Evolutionary conservation across 2,329 filamentous ascomycete species (phyloP), one percentile per base, ranked within the genome.

Genomic region (Arthrocladium fulminans): DNA sequence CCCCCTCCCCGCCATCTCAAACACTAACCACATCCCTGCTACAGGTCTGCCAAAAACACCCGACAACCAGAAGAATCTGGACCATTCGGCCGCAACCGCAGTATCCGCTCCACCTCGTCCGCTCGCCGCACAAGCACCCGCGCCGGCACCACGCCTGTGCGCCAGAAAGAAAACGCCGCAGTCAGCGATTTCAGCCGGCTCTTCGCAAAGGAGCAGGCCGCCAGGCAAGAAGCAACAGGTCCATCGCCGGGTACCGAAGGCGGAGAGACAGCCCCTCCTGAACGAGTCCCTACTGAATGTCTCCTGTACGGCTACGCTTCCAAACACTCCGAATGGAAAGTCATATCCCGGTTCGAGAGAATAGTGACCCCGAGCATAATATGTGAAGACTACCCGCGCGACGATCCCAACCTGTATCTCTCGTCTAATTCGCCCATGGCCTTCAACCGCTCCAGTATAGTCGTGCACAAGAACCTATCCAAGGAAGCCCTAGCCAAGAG

Each of bases 301-400:
- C 80, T 95, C 48, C 73, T 97, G 13, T 86, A 89, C 57, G 90
- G 90, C 24, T 96, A 89, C 67, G 79, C 65, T 70, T 82, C 67
- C 75, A 88, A 72, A 56, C 73, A 77, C 3, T 63, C 66, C 6
- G 77, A 81, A 61, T 96, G 92, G 76, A 88, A 89, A 23, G 88
- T 88, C 27, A 83, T 97, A 58, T 81, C 85, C 57, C 86, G 87
- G 67, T 97, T 85, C 69, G 90, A 96, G 70, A 79, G 83, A 51
- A 81, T 94, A 35, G 57, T 57, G 9, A 37, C 48, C 2, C 90
- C 86, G 5, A 67, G 69, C 25, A 71, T 80, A 54, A 87, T 96
- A 63, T 89, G 89, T 66, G 90, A 97, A 69, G 89, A 96, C 67
- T 97, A 97, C 66, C 81, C 88, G 7, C 82, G 90, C 53, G 82